phyloP scores from a whole-genome alignment of 192 early-diverging fungal species.

The Dispira simplex region DNA sequence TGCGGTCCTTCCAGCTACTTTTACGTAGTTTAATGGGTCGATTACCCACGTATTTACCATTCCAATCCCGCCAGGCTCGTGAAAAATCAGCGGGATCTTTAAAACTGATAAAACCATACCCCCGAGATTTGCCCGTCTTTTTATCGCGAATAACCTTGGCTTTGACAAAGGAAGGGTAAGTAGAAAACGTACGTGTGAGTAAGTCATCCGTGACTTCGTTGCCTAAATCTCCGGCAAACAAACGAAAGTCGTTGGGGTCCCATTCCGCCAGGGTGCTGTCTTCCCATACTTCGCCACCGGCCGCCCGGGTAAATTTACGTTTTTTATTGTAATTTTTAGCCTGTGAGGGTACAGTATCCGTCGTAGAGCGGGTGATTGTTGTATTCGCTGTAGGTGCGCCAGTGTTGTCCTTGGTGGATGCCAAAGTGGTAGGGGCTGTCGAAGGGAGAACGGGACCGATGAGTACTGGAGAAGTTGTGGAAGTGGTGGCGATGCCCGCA shows the following conservation, averaged over 20 bases:
- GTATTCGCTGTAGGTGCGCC: conserved; percentile 24
- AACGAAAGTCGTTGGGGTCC: conserved; percentile 79
- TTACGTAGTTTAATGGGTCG: conserved; percentile 88
- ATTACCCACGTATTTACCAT: conserved; percentile 94
- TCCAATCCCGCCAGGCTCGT: conserved; percentile 87
- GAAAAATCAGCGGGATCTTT: conserved; percentile 83
- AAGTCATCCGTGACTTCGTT: conserved; percentile 83
- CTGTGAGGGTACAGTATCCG: too few relatives aligned
- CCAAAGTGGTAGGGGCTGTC: not conserved
- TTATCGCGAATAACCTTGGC: conserved; percentile 79
- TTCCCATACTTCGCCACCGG: conserved; percentile 91
- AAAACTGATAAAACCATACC: conserved; percentile 92
- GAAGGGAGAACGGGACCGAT: too few relatives aligned
- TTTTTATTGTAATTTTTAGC: conserved; percentile 22
- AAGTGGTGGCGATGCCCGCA: too few relatives aligned
- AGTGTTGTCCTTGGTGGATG: not conserved
- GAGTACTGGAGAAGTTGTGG: too few relatives aligned
- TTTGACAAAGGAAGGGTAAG: conserved; percentile 70
- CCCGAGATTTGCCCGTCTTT: conserved; percentile 66
- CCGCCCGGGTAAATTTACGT: conserved; percentile 54
- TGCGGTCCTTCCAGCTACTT: conserved; percentile 85
- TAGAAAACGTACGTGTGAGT: conserved; percentile 61
- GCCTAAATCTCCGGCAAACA: conserved; percentile 90
- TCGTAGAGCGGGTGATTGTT: not conserved
- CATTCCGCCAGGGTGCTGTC: conserved; percentile 74